phyloP scores from a whole-genome alignment of 352 stramenopile genomes.

The Globisporangium perplexum region DNA sequence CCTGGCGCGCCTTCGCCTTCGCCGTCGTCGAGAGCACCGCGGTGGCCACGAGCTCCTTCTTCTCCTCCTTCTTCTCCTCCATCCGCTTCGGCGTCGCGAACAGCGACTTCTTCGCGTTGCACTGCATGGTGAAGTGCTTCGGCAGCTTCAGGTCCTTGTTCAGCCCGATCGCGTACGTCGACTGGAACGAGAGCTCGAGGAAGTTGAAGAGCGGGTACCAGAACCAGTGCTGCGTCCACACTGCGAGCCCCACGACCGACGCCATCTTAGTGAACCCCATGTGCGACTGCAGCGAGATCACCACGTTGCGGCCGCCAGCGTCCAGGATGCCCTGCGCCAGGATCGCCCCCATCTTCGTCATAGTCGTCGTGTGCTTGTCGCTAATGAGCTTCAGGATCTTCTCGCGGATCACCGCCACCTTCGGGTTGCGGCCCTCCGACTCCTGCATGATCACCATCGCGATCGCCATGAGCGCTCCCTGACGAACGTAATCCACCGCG shows the following conservation, averaged over 20 bases:
- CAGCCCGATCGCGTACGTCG: slow-evolving; percentile 94
- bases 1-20: slow-evolving; percentile 93
- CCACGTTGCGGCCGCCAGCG: slow-evolving; percentile 96
- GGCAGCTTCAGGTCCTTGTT: slow-evolving; percentile 98
- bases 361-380: slow-evolving; percentile 98
- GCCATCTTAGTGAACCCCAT: slow-evolving; percentile 98
- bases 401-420: slow-evolving; percentile 79
- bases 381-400: slow-evolving; percentile 90
- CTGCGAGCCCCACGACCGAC: slow-evolving; percentile 92
- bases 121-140: slow-evolving; percentile 91
- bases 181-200: slow-evolving; percentile 95
- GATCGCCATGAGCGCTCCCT: slow-evolving; percentile 95
- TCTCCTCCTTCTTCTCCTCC: slow-evolving; percentile 99
- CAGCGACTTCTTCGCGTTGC: slow-evolving; percentile 91
- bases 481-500: slow-evolving; percentile 97
- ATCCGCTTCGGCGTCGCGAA: slow-evolving; percentile 98
- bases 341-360: slow-evolving; percentile 99
- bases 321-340: slow-evolving; percentile 97
- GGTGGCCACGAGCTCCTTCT: slow-evolving; percentile 97
- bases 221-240: slow-evolving; percentile 99
- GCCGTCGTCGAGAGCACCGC: slow-evolving; percentile 97
- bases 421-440: slow-evolving; percentile 81
- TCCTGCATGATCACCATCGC: slow-evolving; percentile 99
- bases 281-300: slow-evolving; percentile 94
- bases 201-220: slow-evolving; percentile 99